Evolutionary conservation across 2,329 filamentous ascomycete species (phyloP), one percentile per base, ranked within the genome.

Genomic region (Aspergillus novofumigatus): DNA sequence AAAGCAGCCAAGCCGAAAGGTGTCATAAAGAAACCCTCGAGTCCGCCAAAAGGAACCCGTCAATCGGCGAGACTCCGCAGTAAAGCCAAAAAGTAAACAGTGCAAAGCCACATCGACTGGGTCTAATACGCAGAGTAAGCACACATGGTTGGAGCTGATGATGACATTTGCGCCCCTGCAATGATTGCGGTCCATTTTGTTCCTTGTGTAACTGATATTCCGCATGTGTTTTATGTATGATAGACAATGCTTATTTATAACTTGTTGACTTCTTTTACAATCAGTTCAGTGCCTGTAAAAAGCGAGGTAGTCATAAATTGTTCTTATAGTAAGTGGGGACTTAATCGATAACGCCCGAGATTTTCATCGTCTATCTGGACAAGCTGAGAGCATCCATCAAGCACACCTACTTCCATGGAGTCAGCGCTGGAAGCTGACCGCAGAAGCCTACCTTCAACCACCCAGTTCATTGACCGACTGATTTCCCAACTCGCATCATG

Each of bases 391-490:
- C 5, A 17, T 17, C 3, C 14, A 38, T 17, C 32, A 38, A 17
- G 14, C 32, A 38, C 17, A 38, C 14, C 14, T 38, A 38, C 41
- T 44, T 20, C 41, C 44, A 47, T 47, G 44, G 44, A 47, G 11
- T 14, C 44, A 26, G 42, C 21, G 20, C n/a, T 23, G n/a, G 8
- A 20, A 32, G 23, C 56, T 55, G 44, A 28, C n/a, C 9, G 7
- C n/a, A 52, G 29, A 17, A 50, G 20, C 42, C 42, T 53, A 21
- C 54, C 58, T 45, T 57, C 51, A 3, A 56, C 42, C 23, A 38
- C 52, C 25, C 49, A 49, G 20, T 70, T 71, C 45, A 48, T 70
- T n/a, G 65, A 71, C 42, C 51, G 52, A 38, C 48, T 69, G 9
- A 65, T 70, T 44, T 58, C 58, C 10, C 57, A 64, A 48, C 54